Conservation (phyloP, 2,329 filamentous ascomycete genomes). For the Botrytis cinerea region DNA sequence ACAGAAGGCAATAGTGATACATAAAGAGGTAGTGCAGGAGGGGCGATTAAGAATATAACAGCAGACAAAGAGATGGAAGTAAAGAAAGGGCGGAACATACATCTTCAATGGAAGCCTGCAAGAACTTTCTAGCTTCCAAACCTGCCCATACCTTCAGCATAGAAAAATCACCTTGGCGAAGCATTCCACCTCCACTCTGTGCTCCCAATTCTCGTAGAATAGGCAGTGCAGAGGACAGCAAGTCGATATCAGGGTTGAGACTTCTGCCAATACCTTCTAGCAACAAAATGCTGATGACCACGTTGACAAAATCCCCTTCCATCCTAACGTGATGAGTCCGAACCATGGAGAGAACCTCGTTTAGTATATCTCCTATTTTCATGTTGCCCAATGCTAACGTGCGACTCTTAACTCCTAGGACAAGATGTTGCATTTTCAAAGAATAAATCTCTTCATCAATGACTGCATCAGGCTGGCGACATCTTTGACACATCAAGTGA, state of each 20-base stretch:
- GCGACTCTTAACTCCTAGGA: constrained; percentile 83
- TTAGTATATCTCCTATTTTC: constrained; percentile 93
- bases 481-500: constrained; percentile 93
- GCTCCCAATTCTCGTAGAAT: constrained; percentile 87
- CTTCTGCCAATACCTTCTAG: constrained; percentile 91
- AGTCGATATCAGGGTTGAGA: constrained; percentile 82
- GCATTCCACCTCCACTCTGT: constrained; percentile 69
- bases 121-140: constrained; percentile 81
- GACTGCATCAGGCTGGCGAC: constrained; percentile 87
- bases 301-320: constrained; percentile 97
- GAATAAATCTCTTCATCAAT: constrained; percentile 89
- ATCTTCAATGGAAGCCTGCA: constrained; percentile 88
- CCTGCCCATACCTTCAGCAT: constrained; percentile 93
- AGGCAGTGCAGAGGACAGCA: constrained; percentile 82
- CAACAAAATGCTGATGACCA: constrained; percentile 90
- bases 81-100: constrained; percentile 51
- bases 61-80: neutral
- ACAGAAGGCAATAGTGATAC: neutral
- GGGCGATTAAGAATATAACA: neutral
- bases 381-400: constrained; percentile 92
- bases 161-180: constrained; percentile 72
- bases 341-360: constrained; percentile 89
- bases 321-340: constrained; percentile 87
- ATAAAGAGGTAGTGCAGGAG: neutral
- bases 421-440: constrained; percentile 94